Percentiles rank a stretch among this genome's conserved stretches.
Evolutionary conservation across 371 early-diverging fungal genomes (phyloP).

Genomic region (Rhizomucor miehei): DNA sequence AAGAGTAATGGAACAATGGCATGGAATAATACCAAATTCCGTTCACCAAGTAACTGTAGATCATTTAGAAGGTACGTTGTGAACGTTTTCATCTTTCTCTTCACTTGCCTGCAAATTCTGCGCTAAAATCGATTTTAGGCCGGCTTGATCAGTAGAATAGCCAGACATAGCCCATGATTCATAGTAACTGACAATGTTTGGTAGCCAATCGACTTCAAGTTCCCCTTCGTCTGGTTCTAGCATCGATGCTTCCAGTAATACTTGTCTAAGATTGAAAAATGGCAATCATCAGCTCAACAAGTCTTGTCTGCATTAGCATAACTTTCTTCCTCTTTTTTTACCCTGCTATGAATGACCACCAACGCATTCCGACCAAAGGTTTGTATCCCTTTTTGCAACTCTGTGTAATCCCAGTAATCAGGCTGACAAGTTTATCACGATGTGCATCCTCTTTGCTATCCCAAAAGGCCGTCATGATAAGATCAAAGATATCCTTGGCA

Average conservation of each 20-base stretch:
- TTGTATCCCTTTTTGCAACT: conserved; percentile 17
- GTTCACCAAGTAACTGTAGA: conserved; percentile 23
- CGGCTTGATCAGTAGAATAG: neutral
- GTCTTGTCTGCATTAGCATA: neutral
- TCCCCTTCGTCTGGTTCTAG: neutral
- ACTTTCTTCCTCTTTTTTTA: conserved; percentile 6
- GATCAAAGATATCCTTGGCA: conserved; percentile 24
- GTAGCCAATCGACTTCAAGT: neutral
- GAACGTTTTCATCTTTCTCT: neutral
- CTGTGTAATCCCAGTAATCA: conserved; percentile 24
- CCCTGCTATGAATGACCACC: conserved; percentile 35
- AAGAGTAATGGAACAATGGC: conserved; percentile 21
- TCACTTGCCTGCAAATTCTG: neutral
- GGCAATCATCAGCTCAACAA: neutral
- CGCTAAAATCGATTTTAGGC: neutral
- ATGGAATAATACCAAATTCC: conserved; percentile 18
- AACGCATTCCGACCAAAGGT: conserved; percentile 31
- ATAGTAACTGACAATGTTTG: neutral
- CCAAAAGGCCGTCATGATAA: conserved; percentile 30
- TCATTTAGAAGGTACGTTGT: too few species aligned
- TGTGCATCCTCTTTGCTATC: conserved; percentile 9
- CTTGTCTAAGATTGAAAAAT: neutral
- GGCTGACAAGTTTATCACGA: conserved; percentile 19
- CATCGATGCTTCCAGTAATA: neutral
- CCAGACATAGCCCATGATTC: neutral